A percentile compares a stretch with the other conserved stretches of the same genome.
These are phyloP conservation scores for Rhynchospora pubera DNA, from an alignment of 176 grass and related monocot genomes.

Conservation along the genomic window DNA sequence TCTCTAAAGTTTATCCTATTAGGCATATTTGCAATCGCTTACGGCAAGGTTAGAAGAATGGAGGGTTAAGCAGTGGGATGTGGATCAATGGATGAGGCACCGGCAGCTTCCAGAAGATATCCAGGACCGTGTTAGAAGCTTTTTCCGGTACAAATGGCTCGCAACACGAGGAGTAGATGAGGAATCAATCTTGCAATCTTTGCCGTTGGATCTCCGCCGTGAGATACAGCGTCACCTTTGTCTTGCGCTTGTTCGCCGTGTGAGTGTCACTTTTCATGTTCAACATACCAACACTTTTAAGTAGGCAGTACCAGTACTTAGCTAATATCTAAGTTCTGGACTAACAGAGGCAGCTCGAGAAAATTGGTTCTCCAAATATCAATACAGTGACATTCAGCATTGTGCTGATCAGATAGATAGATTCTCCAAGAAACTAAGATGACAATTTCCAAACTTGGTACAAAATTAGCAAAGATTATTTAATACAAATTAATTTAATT, in stretches of 20 bases:
- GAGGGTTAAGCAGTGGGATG: constrained; percentile 76
- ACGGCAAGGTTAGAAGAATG: constrained; percentile 87
- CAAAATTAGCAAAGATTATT: neutral
- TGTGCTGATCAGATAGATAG: neutral
- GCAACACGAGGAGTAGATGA: constrained; percentile 86
- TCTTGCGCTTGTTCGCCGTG: constrained; percentile 74
- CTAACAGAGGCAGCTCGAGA: neutral
- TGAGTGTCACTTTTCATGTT: constrained; percentile 23
- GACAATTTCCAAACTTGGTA: neutral
- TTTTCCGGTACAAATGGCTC: constrained; percentile 97
- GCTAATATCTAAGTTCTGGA: neutral
- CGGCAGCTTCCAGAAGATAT: constrained; percentile 74
- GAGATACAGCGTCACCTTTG: constrained; percentile 96
- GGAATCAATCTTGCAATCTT: constrained; percentile 73
- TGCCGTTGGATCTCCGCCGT: constrained; percentile 82
- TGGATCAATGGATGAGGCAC: constrained; percentile 98
- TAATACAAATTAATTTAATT: neutral
- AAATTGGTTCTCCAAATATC: neutral
- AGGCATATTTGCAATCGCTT: constrained; percentile 90
- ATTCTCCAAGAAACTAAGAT: neutral
- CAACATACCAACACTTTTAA: neutral
- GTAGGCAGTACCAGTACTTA: neutral
- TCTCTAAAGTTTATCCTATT: neutral
- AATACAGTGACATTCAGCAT: neutral
- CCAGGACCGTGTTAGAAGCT: constrained; percentile 73